Conservation (phyloP, 2,329 filamentous ascomycete species). For the Pseudogymnoascus sp. region DNA sequence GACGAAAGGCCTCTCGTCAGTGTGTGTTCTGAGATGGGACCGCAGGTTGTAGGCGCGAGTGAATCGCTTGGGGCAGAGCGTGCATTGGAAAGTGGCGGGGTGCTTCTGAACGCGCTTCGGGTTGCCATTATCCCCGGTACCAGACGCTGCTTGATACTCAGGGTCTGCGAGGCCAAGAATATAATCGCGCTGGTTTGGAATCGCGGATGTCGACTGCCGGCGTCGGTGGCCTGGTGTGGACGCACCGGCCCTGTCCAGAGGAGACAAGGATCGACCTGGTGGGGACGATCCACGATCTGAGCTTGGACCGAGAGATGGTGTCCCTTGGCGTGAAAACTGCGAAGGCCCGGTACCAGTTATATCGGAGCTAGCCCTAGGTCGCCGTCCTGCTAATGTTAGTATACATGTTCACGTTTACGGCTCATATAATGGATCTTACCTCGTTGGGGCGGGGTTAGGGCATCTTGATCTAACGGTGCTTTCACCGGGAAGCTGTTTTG, state of each 20-base stretch:
- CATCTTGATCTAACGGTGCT: conserved; percentile 61
- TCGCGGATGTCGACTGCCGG: conserved; percentile 54
- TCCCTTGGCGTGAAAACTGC: conserved; percentile 38
- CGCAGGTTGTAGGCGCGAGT: conserved; percentile 94
- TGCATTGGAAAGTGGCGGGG: conserved; percentile 93
- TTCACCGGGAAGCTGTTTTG: conserved; percentile 57
- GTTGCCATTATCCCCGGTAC: conserved; percentile 45
- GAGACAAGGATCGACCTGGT: conserved; percentile 47
- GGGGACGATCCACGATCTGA: conserved; percentile 37
- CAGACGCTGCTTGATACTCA: conserved; percentile 60
- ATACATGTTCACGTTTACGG: not conserved
- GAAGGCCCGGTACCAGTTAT: conserved; percentile 22
- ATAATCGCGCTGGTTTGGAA: conserved; percentile 53
- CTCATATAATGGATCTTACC: conserved; percentile 35
- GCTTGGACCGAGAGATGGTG: conserved; percentile 47
- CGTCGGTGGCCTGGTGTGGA: conserved; percentile 36
- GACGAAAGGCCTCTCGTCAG: conserved; percentile 92
- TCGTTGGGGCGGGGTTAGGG: conserved; percentile 72
- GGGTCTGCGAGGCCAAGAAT: conserved; percentile 89
- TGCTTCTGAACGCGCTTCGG: conserved; percentile 91
- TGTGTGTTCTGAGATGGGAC: conserved; percentile 91
- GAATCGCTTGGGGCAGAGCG: conserved; percentile 86
- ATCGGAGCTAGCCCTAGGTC: conserved; percentile 28
- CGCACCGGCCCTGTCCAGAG: conserved; percentile 46
- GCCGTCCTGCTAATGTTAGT: conserved; percentile 24